Percentiles rank a stretch among this genome's conserved stretches.
phyloP scores from a whole-genome alignment of 2,329 filamentous ascomycete species.

The Cytospora leucostoma region DNA sequence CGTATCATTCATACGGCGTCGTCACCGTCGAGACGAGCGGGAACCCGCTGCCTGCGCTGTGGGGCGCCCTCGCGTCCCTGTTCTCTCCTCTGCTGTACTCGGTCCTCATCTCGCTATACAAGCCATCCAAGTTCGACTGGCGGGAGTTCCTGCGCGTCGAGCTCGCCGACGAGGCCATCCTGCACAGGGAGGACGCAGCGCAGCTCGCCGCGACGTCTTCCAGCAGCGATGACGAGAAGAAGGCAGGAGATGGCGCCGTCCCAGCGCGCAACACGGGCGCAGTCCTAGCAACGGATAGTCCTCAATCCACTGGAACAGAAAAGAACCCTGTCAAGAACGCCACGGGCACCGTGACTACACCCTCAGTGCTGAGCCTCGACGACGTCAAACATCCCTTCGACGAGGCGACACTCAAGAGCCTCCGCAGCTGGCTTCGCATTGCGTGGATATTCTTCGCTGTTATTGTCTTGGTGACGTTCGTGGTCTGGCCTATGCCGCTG shows the following conservation, averaged over 20 bases:
- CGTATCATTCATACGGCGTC: constrained; percentile 41
- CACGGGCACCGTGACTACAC: constrained; percentile 5
- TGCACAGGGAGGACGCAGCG: constrained; percentile 25
- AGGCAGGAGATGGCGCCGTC: background rate
- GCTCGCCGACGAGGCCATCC: constrained; percentile 42
- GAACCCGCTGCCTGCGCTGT: constrained; percentile 44
- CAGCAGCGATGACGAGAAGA: constrained; percentile 11
- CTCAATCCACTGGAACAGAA: background rate
- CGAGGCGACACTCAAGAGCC: constrained; percentile 36
- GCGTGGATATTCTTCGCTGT: constrained; percentile 44
- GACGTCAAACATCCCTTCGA: constrained; percentile 48
- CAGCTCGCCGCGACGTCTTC: background rate
- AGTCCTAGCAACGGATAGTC: background rate
- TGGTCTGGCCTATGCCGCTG: constrained; percentile 52
- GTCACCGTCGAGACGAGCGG: constrained; percentile 45
- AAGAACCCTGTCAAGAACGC: background rate
- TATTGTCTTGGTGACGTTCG: constrained; percentile 47
- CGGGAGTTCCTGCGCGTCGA: constrained; percentile 48
- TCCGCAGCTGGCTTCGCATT: constrained; percentile 42
- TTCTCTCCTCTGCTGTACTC: constrained; percentile 50
- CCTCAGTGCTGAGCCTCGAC: constrained; percentile 36
- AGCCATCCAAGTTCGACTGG: constrained; percentile 39
- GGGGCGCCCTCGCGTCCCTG: constrained; percentile 46
- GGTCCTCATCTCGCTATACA: constrained; percentile 45
- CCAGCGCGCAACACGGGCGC: background rate